Evolutionary conservation across 2,329 filamentous ascomycete genomes (phyloP).

Genomic region (Botryotinia globosa): DNA sequence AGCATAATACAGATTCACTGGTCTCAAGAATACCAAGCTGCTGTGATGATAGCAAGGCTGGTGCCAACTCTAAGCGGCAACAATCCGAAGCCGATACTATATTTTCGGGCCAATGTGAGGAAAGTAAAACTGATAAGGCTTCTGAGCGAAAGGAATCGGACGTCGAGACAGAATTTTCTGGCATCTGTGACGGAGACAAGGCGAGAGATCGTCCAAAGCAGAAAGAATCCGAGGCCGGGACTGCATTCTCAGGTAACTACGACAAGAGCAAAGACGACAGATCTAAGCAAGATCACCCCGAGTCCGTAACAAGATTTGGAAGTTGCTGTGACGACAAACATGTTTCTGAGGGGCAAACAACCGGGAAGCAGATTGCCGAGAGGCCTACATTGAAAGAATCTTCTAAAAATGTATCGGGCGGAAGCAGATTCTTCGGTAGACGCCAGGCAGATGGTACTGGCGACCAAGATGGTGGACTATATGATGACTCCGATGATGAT

Average conservation of each 20-base stretch:
- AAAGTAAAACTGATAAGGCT: neutral
- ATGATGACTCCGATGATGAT: neutral
- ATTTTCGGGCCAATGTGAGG: neutral
- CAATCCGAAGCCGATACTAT: slow-evolving; percentile 1
- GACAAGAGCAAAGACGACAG: neutral
- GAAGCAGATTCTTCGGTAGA: slow-evolving; percentile 1
- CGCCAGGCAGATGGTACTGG: slow-evolving; percentile 10
- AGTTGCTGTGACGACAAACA: neutral
- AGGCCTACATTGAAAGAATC: neutral
- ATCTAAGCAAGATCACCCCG: neutral
- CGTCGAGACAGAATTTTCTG: neutral
- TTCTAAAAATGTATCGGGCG: neutral
- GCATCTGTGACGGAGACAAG: neutral
- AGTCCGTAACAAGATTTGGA: neutral
- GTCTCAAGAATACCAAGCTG: slow-evolving; percentile 14
- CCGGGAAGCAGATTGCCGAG: neutral
- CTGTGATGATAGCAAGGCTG: slow-evolving; percentile 7
- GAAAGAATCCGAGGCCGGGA: neutral
- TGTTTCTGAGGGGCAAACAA: neutral
- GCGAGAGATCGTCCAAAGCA: neutral
- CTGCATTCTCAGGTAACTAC: neutral
- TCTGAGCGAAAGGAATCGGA: neutral
- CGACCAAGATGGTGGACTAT: slow-evolving; percentile 3
- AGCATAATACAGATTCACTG: neutral
- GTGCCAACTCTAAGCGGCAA: neutral